Base-by-base conservation (phyloP, 163 green algal species). In the Chlamydomonas reinhardtii region DNA sequence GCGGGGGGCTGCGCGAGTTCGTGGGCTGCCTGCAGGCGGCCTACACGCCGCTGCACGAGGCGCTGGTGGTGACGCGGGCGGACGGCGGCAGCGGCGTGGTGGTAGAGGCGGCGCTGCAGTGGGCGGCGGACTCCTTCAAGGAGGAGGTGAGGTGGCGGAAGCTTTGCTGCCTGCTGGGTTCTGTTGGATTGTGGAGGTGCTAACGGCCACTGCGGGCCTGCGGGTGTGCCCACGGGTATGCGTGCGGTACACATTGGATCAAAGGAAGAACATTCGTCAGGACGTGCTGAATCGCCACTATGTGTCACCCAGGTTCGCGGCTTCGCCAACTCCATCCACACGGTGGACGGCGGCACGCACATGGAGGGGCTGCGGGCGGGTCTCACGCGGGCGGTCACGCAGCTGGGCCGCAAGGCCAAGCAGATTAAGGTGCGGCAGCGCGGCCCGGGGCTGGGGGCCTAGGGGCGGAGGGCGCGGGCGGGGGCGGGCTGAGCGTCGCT, bases 281-380 rank as follows among this genome's bases (percentile, higher is more conserved):
- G n/a, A n/a, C n/a, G n/a, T n/a, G n/a, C n/a, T n/a, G n/a, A n/a
- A n/a, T n/a, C n/a, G n/a, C n/a, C n/a, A 5, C 48, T 14, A 14
- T 17, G 12, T 56, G 48, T 14, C 86, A 0, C 74, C 2, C 56
- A 86, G 80, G 19, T 98, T 22, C 90, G 97, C 11, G 94, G 97
- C 61, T 99, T 98, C 90, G 96, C 96, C 64, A 99, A 99, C 94
- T 96, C 89, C 88, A 97, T 99, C 86, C 95, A 96, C 66, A 98
- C 95, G 69, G 92, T 93, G 16, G 98, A 99, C 82, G 98, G 98
- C 19, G 98, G 98, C 71, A 99, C 96, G 0, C 98, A 99, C 93
- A 90, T 99, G 65, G 97, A 99, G 69, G 98, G 97, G 24, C 82
- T 98, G 74, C 96, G 97, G 77, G 79, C 87, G 1, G 94, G 89